phyloP scores from a whole-genome alignment of 352 stramenopile species.

The Peronospora farinosa region DNA sequence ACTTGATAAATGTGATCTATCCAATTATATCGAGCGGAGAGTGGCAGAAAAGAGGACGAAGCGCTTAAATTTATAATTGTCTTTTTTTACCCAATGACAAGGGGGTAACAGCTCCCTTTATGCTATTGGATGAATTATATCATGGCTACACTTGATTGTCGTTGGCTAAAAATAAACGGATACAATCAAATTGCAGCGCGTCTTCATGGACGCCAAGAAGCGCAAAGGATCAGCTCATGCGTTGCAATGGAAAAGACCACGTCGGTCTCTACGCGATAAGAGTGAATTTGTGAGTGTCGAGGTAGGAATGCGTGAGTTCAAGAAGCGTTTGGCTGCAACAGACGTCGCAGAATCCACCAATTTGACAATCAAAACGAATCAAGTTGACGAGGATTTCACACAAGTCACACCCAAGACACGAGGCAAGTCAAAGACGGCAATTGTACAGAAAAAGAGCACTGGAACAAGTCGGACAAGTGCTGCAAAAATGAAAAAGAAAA shows the following conservation, averaged over 20 bases:
- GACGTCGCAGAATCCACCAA: not conserved
- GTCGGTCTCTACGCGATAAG: constrained; percentile 15
- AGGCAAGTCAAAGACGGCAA: constrained; percentile 5
- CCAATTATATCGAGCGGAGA: too few species aligned
- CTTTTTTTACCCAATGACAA: too few species aligned
- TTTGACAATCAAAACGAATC: not conserved
- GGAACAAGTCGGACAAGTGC: constrained; percentile 6
- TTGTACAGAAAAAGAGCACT: not conserved
- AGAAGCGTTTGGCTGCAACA: constrained; percentile 37
- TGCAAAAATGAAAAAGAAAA: constrained; percentile 2
- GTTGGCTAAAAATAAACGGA: constrained; percentile 7
- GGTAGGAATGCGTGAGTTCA: constrained; percentile 65
- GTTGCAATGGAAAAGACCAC: constrained; percentile 31
- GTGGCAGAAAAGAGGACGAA: too few species aligned
- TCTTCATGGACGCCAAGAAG: constrained; percentile 31
- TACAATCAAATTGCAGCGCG: not conserved
- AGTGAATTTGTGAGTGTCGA: constrained; percentile 76
- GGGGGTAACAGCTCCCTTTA: too few species aligned
- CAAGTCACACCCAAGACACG: constrained; percentile 6
- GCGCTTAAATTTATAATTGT: constrained; percentile 7
- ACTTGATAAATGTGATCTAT: too few species aligned
- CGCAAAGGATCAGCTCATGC: constrained; percentile 12
- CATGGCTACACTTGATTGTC: constrained; percentile 9
- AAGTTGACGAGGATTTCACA: constrained; percentile 17
- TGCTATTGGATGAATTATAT: not conserved